Evolutionary conservation across 1,284 basidiomycete species (phyloP), one percentile per base, ranked within the genome.

Genomic region (Cystobasidium slooffiae): DNA sequence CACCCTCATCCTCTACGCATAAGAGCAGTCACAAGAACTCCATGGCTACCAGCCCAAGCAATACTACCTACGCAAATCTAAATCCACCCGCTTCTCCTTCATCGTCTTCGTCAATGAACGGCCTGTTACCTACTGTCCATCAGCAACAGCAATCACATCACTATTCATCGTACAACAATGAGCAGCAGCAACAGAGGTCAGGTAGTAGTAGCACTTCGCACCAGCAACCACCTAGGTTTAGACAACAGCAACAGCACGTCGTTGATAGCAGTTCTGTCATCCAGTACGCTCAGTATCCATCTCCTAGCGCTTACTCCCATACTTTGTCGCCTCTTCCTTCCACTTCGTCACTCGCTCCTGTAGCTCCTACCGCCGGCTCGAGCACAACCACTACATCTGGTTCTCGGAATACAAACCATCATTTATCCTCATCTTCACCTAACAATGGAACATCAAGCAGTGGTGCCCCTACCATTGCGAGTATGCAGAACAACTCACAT

Each of bases 221-320:
- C 6, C 46, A 63, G 61, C 61, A 47, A 41, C 61, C 61, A 31
- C 43, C 61, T 3, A 67, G 64, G 10, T 41, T 55, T 49, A 67
- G 47, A 49, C 39, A 55, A 47, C 49, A 55, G 56, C 56, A 59
- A 39, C 56, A 59, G 56, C 22, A 43, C 31, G 31, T 31, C 31
- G 31, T 31, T 41, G 9, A 43, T 39, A 59, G 39, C 56, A 59
- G 56, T 41, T 10, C 56, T 59, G 56, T 41, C 18, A 9, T 6
- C 37, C 56, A 59, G 56, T 20, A 59, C 4, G 56, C 56, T 41
- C 39, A 24, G 37, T 59, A 43, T 59, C 37, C 56, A 14, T n/a
- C 37, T 41, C 53, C 53, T 18, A 9, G 9, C 39, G 53, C 53
- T 18, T 56, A 56, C 24, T 37, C 24, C 53, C 53, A 56, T 18